Evolutionary conservation across 2,329 filamentous ascomycete species (phyloP).

Genomic region (Diaporthe humulicola): DNA sequence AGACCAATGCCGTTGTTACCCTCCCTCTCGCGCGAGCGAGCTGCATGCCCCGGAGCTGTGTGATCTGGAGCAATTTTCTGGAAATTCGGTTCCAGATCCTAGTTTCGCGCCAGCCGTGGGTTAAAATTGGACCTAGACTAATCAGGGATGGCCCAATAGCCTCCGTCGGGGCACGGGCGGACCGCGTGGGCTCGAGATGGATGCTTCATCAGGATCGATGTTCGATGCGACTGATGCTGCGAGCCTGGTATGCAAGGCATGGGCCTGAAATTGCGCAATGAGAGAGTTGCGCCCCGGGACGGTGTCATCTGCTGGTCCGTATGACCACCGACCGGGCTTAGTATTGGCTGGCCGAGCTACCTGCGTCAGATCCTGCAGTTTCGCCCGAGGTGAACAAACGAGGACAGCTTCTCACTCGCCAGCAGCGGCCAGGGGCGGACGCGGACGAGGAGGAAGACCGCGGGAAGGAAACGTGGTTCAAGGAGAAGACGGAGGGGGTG

Average conservation of each 20-base stretch:
- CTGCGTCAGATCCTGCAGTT: conserved; percentile 38
- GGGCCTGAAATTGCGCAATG: conserved; percentile 34
- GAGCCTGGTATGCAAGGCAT: conserved; percentile 30
- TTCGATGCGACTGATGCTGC: conserved; percentile 30
- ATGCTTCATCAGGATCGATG: conserved; percentile 23
- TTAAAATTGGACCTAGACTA: conserved; percentile 37
- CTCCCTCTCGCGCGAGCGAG: conserved; percentile 13
- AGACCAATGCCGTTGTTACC: conserved; percentile 30
- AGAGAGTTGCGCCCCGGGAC: conserved; percentile 10
- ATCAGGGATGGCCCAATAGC: conserved; percentile 32
- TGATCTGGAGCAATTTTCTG: conserved; percentile 34
- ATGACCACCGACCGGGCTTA: conserved; percentile 36
- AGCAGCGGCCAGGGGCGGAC: conserved; percentile 29
- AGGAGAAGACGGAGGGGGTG: conserved; percentile 13
- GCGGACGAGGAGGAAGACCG: conserved; percentile 21
- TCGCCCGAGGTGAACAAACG: conserved; percentile 33
- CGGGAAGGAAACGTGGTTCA: conserved; percentile 25
- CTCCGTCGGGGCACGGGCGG: conserved; percentile 28
- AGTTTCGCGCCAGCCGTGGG: conserved; percentile 35
- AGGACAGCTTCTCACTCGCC: conserved; percentile 35
- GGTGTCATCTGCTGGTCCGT: conserved; percentile 37
- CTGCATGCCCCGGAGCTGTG: conserved; percentile 26
- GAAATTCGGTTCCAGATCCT: conserved; percentile 38
- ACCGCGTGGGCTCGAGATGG: conserved; percentile 28
- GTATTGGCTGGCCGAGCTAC: conserved; percentile 36